Conservation (phyloP, 352 stramenopile species). For the Pythium phragmiticola region DNA sequence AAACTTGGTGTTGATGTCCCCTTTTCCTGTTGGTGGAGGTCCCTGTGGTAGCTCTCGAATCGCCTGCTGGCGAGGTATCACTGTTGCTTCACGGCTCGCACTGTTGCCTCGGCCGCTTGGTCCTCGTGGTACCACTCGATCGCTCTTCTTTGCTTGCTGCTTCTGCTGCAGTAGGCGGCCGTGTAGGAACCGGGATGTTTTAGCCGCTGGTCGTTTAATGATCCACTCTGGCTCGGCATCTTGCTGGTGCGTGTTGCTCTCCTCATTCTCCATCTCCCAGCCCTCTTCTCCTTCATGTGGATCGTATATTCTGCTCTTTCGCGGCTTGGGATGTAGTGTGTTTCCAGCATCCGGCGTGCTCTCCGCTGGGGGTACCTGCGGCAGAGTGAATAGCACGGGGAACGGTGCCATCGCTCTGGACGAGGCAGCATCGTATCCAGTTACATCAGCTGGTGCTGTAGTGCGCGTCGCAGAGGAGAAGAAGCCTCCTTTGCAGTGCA, state of each 20-base stretch:
- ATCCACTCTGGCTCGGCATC: neutral
- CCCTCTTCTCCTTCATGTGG: conserved; percentile 23
- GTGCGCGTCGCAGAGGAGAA: conserved; percentile 30
- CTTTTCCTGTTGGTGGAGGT: neutral
- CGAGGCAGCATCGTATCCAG: neutral
- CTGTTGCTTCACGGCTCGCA: neutral
- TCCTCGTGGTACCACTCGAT: neutral
- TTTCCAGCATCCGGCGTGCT: neutral
- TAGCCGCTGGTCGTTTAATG: neutral
- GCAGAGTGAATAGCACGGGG: conserved; percentile 13
- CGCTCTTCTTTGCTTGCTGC: neutral
- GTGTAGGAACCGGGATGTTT: conserved; percentile 2
- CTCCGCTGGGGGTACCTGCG: conserved; percentile 3
- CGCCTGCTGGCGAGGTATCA: neutral
- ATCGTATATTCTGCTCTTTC: conserved; percentile 10
- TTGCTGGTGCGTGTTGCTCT: neutral
- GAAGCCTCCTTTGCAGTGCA: conserved; percentile 55
- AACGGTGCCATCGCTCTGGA: conserved; percentile 2
- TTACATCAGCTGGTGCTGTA: neutral
- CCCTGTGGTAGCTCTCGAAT: neutral
- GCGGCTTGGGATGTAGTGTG: neutral
- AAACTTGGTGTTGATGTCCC: conserved; percentile 50
- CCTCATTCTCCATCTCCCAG: neutral
- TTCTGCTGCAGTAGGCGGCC: conserved; percentile 5
- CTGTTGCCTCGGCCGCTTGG: neutral